These are phyloP conservation scores for Podospora didyma DNA, from an alignment of 495 filamentous ascomycete species.

Conservation along the genomic window DNA sequence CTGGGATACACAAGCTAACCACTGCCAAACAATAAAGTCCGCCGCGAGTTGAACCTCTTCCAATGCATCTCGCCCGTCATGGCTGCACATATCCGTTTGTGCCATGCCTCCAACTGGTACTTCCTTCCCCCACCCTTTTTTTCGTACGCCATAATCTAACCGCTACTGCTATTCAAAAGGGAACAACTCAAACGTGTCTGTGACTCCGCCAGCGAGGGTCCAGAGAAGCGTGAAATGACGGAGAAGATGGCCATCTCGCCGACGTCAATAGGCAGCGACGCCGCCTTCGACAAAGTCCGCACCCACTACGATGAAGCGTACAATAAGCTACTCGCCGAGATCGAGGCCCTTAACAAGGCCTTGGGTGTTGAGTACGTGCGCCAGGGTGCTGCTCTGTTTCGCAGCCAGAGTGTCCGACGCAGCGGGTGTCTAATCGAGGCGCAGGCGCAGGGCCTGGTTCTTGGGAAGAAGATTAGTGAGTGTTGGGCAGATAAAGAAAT, in stretches of 20 bases:
- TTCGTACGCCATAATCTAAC: no score
- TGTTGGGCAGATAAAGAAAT: no score
- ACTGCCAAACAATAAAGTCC: not conserved
- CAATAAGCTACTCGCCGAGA: slow-evolving; percentile 1
- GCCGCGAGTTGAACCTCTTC: slow-evolving; percentile 1
- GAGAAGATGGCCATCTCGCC: slow-evolving; percentile 44
- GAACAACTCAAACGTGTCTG: slow-evolving; percentile 2
- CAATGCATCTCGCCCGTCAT: slow-evolving; percentile 9
- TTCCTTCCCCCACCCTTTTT: not conserved
- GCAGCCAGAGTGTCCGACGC: not conserved
- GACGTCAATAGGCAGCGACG: slow-evolving; percentile 71
- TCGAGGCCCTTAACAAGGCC: slow-evolving; percentile 14
- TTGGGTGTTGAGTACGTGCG: slow-evolving; percentile 5
- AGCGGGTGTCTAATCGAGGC: not conserved
- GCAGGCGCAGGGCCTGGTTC: not conserved
- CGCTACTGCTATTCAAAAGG: no score
- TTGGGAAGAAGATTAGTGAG: not conserved
- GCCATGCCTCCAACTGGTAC: not conserved
- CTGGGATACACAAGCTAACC: no score
- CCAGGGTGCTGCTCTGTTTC: not conserved
- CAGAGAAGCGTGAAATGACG: slow-evolving; percentile 10
- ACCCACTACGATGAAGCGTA: slow-evolving; percentile 32
- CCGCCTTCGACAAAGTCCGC: slow-evolving; percentile 46
- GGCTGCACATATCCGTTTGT: slow-evolving; percentile 6
- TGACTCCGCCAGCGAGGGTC: not conserved